Percentiles rank a stretch among this genome's conserved stretches.
phyloP scores from a whole-genome alignment of 2,329 filamentous ascomycete species.

The Aureobasidium lini region DNA sequence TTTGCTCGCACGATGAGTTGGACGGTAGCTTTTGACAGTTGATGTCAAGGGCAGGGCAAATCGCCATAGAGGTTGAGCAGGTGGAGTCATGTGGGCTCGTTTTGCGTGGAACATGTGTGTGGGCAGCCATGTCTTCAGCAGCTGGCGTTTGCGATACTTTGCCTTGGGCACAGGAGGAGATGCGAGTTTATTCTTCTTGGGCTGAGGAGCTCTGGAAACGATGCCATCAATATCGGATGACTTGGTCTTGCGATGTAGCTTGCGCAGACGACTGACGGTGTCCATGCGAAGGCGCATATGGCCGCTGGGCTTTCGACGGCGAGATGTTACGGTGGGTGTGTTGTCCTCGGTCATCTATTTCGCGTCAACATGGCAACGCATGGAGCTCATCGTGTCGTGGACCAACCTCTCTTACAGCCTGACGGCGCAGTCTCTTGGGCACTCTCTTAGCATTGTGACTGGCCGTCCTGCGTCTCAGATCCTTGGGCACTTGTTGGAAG shows the following conservation, averaged over 20 bases:
- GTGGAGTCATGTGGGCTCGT: slow-evolving; percentile 76
- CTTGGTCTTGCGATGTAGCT: slow-evolving; percentile 48
- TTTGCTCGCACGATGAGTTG: slow-evolving; percentile 72
- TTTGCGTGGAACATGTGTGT: slow-evolving; percentile 95
- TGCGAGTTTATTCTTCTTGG: slow-evolving; percentile 63
- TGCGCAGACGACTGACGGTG: slow-evolving; percentile 63
- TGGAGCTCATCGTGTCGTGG: no score
- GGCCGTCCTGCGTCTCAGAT: slow-evolving; percentile 76
- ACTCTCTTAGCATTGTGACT: slow-evolving; percentile 93
- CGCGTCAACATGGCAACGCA: not conserved
- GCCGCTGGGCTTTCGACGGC: slow-evolving; percentile 51
- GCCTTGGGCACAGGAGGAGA: slow-evolving; percentile 53
- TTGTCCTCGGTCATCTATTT: slow-evolving; percentile 80
- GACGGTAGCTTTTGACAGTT: slow-evolving; percentile 81
- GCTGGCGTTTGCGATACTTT: slow-evolving; percentile 78
- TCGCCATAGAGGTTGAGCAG: slow-evolving; percentile 75
- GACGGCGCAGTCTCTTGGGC: slow-evolving; percentile 64
- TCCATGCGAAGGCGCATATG: slow-evolving; percentile 60
- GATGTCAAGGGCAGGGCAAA: slow-evolving; percentile 80
- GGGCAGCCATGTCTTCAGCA: slow-evolving; percentile 86
- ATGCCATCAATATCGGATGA: slow-evolving; percentile 21
- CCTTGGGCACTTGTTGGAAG: slow-evolving; percentile 84
- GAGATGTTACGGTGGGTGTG: slow-evolving; percentile 67
- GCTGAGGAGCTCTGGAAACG: slow-evolving; percentile 48
- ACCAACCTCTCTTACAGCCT: slow-evolving; percentile 56